Evolutionary conservation across 306 rosid species (phyloP), one percentile per base, ranked within the genome.

Genomic region (Vicia faba): DNA sequence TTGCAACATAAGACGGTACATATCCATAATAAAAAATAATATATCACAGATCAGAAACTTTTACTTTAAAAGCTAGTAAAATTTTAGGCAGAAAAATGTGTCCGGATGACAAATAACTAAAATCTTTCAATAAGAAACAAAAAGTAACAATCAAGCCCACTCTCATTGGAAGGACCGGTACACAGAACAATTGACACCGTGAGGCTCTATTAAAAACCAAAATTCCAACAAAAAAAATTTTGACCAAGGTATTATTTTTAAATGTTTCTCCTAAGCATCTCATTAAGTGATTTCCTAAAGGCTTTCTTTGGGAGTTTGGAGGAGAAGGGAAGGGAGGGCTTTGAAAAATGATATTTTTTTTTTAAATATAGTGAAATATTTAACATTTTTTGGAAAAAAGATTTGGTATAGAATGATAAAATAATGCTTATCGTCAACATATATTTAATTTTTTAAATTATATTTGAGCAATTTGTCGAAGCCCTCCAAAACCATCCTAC

Each of bases 111-210:
- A 23, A 18, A 39, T n/a, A 39, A 49, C 11, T 16, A 45, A 71
- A 28, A 41, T 35, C 35, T 18, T 39, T 23, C 44, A 29, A 57
- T 45, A 71, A 48, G 65, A 48, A 50, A 77, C 14, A 51, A 65
- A 40, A 70, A 66, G 50, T 18, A 9, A 43, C 55, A 40, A 55
- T 26, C 18, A 55, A 64, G 29, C 20, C 58, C 40, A 12, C 33
- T 48, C 77, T 33, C 77, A 25, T 11, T 50, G 56, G 50, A 16
- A 11, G 70, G 12, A 40, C 28, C 0, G n/a, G 45, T 50, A 39
- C 54, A 62, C 12, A 26, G 7, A 63, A 28, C 33, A 20, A 60
- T 5, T 23, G 62, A 48, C 20, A 23, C 19, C 51, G 13, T 61
- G 11, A 33, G 51, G 61, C 43, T 36, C 53, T 49, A 46, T 71